These are phyloP conservation scores for Plicaturopsis crispa DNA, from an alignment of 768 basidiomycete species.

Conservation along the genomic window DNA sequence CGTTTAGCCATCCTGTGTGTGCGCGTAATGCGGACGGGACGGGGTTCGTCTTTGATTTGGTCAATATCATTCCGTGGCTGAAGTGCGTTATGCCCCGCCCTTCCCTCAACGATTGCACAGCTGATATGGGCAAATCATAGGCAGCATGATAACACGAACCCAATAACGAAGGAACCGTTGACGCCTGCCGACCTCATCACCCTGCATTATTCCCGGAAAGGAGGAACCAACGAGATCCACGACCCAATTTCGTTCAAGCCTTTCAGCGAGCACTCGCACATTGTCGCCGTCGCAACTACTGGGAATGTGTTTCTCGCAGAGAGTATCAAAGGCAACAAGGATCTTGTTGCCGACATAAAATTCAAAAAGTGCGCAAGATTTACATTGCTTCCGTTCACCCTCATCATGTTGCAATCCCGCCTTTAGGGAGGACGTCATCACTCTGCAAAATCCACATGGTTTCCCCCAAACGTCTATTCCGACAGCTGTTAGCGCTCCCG, in stretches of 20 bases:
- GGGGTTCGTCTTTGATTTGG: slow-evolving; percentile 77
- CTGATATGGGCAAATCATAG: slow-evolving; percentile 27
- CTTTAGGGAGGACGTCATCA: slow-evolving; percentile 79
- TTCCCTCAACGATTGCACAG: slow-evolving; percentile 2
- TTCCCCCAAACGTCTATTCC: slow-evolving; percentile 50
- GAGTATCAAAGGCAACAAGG: slow-evolving; percentile 77
- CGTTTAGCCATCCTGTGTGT: slow-evolving; percentile 83
- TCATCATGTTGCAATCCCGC: slow-evolving; percentile 7
- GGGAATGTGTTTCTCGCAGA: slow-evolving; percentile 94
- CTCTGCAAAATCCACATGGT: slow-evolving; percentile 87
- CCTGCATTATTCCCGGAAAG: slow-evolving; percentile 78
- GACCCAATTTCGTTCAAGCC: slow-evolving; percentile 98
- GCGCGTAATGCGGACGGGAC: slow-evolving; percentile 77
- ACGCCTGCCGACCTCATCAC: slow-evolving; percentile 66
- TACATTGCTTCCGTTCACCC: neutral
- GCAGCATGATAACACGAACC: slow-evolving; percentile 76
- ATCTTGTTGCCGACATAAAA: slow-evolving; percentile 77
- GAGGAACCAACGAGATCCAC: slow-evolving; percentile 76
- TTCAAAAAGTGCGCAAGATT: slow-evolving; percentile 69
- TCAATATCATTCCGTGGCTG: slow-evolving; percentile 92
- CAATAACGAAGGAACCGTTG: slow-evolving; percentile 68
- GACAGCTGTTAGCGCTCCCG: slow-evolving; percentile 15
- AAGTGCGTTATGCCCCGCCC: slow-evolving; percentile 61
- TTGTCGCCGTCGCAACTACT: slow-evolving; percentile 82
- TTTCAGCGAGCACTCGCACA: slow-evolving; percentile 93